Conservation (phyloP, 495 filamentous ascomycete species). For the Talaromyces stipitatus region DNA sequence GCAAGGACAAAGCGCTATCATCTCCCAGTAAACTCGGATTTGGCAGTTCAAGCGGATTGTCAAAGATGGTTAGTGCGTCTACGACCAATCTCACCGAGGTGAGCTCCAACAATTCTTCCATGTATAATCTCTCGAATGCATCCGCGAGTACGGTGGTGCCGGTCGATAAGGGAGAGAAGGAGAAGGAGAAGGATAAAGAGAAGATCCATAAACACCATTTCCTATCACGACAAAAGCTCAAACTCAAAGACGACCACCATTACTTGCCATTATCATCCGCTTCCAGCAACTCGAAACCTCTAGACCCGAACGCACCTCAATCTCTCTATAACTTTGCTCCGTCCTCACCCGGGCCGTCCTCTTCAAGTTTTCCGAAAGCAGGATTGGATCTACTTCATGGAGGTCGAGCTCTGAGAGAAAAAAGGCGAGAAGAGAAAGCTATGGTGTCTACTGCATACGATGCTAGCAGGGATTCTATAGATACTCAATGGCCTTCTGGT, state of each 20-base stretch:
- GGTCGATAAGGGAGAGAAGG: constrained; percentile 34
- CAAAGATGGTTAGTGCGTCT: constrained; percentile 63
- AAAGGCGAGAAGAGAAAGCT: constrained; percentile 79
- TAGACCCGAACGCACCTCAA: constrained; percentile 75
- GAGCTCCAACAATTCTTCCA: constrained; percentile 52
- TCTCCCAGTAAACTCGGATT: constrained; percentile 75
- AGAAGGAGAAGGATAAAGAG: constrained; percentile 57
- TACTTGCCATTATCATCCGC: constrained; percentile 78
- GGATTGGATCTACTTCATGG: constrained; percentile 83
- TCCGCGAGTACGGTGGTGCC: constrained; percentile 71
- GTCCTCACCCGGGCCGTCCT: constrained; percentile 59
- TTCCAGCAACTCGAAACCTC: constrained; percentile 78
- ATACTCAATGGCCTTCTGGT: constrained; percentile 36
- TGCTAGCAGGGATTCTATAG: constrained; percentile 24
- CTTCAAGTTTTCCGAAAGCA: constrained; percentile 66
- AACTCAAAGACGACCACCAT: constrained; percentile 71
- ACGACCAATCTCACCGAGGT: constrained; percentile 67
- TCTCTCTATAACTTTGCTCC: constrained; percentile 78
- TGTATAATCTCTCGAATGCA: constrained; percentile 78
- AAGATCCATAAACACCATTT: constrained; percentile 70
- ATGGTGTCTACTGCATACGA: constrained; percentile 16
- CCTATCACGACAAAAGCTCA: constrained; percentile 84
- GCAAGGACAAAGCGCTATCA: constrained; percentile 61
- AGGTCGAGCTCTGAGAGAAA: constrained; percentile 75
- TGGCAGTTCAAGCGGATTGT: constrained; percentile 46